Base-by-base conservation (phyloP, 129 eudicot species). In the Flaveria sonorensis region DNA sequence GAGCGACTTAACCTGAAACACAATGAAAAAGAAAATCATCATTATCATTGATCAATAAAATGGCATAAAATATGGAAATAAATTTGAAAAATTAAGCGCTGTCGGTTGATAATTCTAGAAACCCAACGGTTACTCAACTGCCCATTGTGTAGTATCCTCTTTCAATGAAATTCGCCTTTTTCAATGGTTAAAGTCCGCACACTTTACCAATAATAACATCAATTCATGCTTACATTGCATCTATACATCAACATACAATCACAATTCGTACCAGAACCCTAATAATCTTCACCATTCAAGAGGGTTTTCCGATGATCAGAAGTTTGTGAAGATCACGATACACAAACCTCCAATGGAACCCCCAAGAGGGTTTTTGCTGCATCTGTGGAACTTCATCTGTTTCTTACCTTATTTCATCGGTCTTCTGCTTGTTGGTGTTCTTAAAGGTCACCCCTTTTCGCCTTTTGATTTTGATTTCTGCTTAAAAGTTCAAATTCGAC, bases 341-440 rank as follows among this genome's bases (percentile, higher is more conserved):
- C 36, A 61, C 39, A 57, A 50, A 61, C 43, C 66, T 30, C 7
- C 15, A 30, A 88, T 93, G 97, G 97, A 87, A 67, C 87, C 97
- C 51, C 86, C 96, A 26, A 81, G 81, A 78, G 90, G 96, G 24
- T 15, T 87, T 77, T 84, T 84, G 84, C 72, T 88, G 81, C 81
- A 85, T 75, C 62, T 89, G 14, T 85, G 90, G 90, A 83, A 85
- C 77, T 89, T 94, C 93, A 51, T 89, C 46, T 71, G 89, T 43
- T 94, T 94, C 88, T 82, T 94, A 83, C 98, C 96, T 72, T 89
- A 73, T 77, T 94, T 94, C 82, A 76, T 86, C 75, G 97, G 89
- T 65, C 90, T 94, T 83, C 90, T 91, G 51, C 68, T 94, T 81
- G 92, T 94, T 71, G 98, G 98, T 65, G 28, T 86, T 69, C 62